Base-by-base conservation (phyloP, 805 yeast genomes). In the Suhomyces kilbournensis region DNA sequence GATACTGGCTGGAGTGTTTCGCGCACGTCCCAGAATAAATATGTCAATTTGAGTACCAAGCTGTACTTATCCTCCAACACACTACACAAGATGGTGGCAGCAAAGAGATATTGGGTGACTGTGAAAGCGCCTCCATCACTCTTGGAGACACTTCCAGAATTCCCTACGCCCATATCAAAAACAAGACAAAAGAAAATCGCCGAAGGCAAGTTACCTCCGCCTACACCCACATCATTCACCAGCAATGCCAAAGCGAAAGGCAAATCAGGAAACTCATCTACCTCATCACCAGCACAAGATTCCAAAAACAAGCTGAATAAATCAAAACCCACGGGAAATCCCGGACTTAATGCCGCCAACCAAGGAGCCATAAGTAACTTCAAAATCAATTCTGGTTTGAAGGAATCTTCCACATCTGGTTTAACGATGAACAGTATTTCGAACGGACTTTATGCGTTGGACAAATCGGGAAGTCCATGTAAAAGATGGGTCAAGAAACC, bases 321-420 rank as follows among this genome's bases (percentile, higher is more conserved):
- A 22, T 15, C 38, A 14, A 53, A 47, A n/a, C 51, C 54, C 25
- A 23, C 28, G 26, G 45, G 45, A 12, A 38, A 47, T 10, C n/a
- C 44, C 4, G 49, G 52, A 17, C 32, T 48, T 28, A 51, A 46
- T n/a, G 50, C 44, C 3, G 47, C 52, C 23, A 49, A 22, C 35
- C 43, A 51, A 12, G 49, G 51, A 10, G 52, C 54, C 12, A 51
- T 54, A 17, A 58, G 61, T 48, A 60, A 60, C 53, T 57, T 64
- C 51, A 64, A 68, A 46, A 71, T 71, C 58, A 73, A 72, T 53
- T 66, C 73, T 5, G 77, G 76, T 2, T 61, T 70, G 39, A 74
- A 74, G 55, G 77, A 72, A 49, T 56, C 66, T 51, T 68, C 75
- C n/a, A 71, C 77, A 0, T 68, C 77, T 0, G 77, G 78, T 0